phyloP scores from a whole-genome alignment of 192 early-diverging fungal genomes.

The Kappamyces sp. region DNA sequence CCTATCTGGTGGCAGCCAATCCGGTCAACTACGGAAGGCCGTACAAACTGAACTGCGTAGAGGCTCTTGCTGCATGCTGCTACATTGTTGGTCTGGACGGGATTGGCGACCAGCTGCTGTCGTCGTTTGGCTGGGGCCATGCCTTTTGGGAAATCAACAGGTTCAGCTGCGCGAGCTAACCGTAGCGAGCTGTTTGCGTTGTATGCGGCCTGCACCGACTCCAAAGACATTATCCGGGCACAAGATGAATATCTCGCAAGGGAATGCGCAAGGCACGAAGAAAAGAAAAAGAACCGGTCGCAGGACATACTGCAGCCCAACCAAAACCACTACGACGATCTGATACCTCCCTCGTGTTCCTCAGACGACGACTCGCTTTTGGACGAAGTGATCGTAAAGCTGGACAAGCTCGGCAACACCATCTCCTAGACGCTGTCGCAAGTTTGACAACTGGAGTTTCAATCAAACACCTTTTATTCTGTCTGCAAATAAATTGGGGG shows the following conservation, averaged over 20 bases:
- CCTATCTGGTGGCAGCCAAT: constrained; percentile 92
- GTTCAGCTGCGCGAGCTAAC: constrained; percentile 17
- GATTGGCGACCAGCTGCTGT: constrained; percentile 67
- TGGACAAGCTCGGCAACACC: constrained; percentile 37
- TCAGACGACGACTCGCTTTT: constrained; percentile 14
- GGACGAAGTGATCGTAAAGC: constrained; percentile 5
- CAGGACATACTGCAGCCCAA: neutral
- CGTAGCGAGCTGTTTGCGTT: constrained; percentile 61
- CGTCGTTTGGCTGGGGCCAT: constrained; percentile 94
- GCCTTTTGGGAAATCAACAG: constrained; percentile 85
- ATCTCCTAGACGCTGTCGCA: constrained; percentile 14
- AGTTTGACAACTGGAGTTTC: no score
- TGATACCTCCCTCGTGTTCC: neutral
- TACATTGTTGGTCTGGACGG: constrained; percentile 78
- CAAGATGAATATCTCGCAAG: constrained; percentile 77
- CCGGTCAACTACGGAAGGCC: constrained; percentile 97
- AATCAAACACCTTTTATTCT: no score
- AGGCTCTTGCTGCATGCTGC: constrained; percentile 91
- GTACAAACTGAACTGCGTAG: constrained; percentile 94
- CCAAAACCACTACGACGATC: neutral
- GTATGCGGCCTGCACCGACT: constrained; percentile 73
- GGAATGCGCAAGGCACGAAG: constrained; percentile 61
- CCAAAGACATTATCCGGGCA: constrained; percentile 61
- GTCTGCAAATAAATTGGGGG: no score
- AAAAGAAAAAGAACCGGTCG: constrained; percentile 17